Conservation (phyloP, 768 basidiomycete species). For the Wakefieldia striispora region DNA sequence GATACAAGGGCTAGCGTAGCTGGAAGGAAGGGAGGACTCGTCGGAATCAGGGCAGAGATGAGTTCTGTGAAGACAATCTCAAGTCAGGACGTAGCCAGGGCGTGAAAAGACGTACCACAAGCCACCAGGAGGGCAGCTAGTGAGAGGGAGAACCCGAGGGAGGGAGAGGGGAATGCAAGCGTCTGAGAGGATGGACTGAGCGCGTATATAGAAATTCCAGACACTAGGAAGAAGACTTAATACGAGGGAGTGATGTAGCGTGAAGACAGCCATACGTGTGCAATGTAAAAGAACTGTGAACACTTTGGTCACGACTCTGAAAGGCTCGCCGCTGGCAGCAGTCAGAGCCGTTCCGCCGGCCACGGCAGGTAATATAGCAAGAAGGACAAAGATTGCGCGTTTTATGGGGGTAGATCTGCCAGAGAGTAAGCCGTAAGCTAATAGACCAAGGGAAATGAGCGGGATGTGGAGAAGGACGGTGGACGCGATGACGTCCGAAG, state of each 20-base stretch:
- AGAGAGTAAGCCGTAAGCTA: slow-evolving; percentile 5
- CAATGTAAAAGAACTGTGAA: slow-evolving; percentile 20
- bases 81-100: neutral
- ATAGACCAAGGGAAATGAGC: slow-evolving; percentile 17
- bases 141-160: slow-evolving; percentile 15
- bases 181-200: slow-evolving; percentile 9
- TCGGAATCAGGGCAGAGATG: slow-evolving; percentile 24
- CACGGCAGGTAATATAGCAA: slow-evolving; percentile 23
- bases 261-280: slow-evolving; percentile 16
- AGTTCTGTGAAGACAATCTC: slow-evolving; percentile 16
- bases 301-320: slow-evolving; percentile 14
- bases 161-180: slow-evolving; percentile 3
- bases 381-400: slow-evolving; percentile 12
- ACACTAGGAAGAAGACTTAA: slow-evolving; percentile 19
- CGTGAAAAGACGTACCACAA: slow-evolving; percentile 24
- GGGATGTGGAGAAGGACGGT: slow-evolving; percentile 27
- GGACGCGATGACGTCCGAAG: slow-evolving; percentile 23
- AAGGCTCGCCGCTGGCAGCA: slow-evolving; percentile 13
- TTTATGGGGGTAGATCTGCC: slow-evolving; percentile 8
- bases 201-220: slow-evolving; percentile 24
- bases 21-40: slow-evolving; percentile 25
- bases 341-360: slow-evolving; percentile 22
- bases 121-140: slow-evolving; percentile 21
- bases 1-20: slow-evolving; percentile 23
- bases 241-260: neutral